Percentiles rank a stretch among this genome's conserved stretches.
These are phyloP conservation scores for Leccinum colubrinum DNA, from an alignment of 1,284 basidiomycete species.

Conservation along the genomic window DNA sequence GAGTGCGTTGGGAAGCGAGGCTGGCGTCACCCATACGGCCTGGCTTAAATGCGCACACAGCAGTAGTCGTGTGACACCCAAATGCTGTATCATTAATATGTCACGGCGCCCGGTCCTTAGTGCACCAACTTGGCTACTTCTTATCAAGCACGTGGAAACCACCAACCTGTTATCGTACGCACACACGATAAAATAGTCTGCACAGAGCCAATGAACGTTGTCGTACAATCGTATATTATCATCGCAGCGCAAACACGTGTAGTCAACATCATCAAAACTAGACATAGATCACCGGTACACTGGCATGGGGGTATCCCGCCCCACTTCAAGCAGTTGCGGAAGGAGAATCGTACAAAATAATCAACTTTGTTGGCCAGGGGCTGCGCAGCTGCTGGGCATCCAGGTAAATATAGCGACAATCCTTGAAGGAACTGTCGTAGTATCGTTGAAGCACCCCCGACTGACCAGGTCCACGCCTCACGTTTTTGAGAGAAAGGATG, in stretches of 20 bases:
- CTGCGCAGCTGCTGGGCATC: constrained; percentile 39
- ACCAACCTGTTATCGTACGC: background rate
- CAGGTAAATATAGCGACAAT: constrained; percentile 46
- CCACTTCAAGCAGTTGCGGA: constrained; percentile 15
- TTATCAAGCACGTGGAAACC: background rate
- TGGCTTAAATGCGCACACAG: background rate
- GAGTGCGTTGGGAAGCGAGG: background rate
- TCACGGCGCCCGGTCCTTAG: background rate
- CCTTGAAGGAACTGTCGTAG: constrained; percentile 30
- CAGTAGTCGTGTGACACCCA: background rate
- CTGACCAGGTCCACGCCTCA: constrained; percentile 51
- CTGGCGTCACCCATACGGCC: constrained; percentile 9
- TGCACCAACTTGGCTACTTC: background rate
- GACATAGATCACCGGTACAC: background rate
- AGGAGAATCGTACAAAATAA: constrained; percentile 39
- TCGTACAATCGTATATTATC: background rate
- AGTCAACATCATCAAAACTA: constrained; percentile 11
- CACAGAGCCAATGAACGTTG: background rate
- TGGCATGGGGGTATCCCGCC: background rate
- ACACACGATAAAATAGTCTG: constrained; percentile 2
- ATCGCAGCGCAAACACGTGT: background rate
- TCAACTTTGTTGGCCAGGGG: constrained; percentile 54
- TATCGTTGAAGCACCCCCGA: constrained; percentile 53
- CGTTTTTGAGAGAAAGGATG: constrained; percentile 46
- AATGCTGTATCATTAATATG: background rate